Percentiles rank a stretch among this genome's conserved stretches.
phyloP scores from a whole-genome alignment of 257 asterid species.

The Solanum lycopersicoides region DNA sequence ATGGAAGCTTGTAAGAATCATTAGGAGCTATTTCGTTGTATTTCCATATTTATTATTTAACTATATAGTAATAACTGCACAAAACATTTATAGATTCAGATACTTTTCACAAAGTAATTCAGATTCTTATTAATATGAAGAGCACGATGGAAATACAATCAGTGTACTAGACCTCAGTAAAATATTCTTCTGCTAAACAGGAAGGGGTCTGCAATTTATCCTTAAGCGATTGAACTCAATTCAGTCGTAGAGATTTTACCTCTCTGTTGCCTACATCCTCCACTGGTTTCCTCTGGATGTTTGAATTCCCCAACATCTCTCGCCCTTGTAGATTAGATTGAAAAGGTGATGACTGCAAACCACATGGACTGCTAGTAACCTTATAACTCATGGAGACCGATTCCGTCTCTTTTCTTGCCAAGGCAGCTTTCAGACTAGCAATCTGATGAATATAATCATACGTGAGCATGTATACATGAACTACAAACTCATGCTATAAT shows the following conservation, averaged over 20 bases:
- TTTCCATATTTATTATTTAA: neutral
- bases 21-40: neutral
- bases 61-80: neutral
- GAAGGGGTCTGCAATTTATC: neutral
- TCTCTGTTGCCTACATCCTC: constrained; percentile 77
- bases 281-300: constrained; percentile 63
- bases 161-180: neutral
- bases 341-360: constrained; percentile 29
- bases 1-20: neutral
- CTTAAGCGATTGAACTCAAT: neutral
- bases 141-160: neutral
- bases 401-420: constrained; percentile 61
- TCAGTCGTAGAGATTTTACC: constrained; percentile 29
- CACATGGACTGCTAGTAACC: constrained; percentile 46
- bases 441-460: constrained; percentile 25
- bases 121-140: neutral
- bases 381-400: constrained; percentile 28
- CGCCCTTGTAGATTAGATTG: constrained; percentile 34
- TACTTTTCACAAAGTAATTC: neutral
- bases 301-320: constrained; percentile 30
- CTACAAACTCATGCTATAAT: neutral
- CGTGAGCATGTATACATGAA: neutral
- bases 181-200: neutral
- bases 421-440: constrained; percentile 72
- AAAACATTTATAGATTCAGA: neutral